A percentile compares a stretch with the other conserved stretches of the same genome.
Evolutionary conservation across 2,329 filamentous ascomycete genomes (phyloP).

Genomic region (Cordyceps farinosa): DNA sequence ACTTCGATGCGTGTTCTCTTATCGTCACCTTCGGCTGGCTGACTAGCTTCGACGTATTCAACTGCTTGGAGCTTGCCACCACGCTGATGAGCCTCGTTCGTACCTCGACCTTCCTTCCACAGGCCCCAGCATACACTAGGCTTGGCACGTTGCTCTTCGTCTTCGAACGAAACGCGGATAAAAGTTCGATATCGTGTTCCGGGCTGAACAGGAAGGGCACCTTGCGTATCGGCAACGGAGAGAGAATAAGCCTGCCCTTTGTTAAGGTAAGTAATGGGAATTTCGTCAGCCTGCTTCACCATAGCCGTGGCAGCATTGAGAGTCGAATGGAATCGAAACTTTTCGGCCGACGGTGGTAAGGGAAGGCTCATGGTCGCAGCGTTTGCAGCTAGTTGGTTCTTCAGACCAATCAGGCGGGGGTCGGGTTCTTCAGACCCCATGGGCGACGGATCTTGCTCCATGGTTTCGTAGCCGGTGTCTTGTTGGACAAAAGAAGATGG

Average conservation of each 20-base stretch:
- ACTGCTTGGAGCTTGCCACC: slow-evolving; percentile 91
- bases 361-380: slow-evolving; percentile 45
- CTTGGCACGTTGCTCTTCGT: slow-evolving; percentile 84
- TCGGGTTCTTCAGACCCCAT: slow-evolving; percentile 54
- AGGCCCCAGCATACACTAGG: slow-evolving; percentile 80
- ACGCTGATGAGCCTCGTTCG: slow-evolving; percentile 89
- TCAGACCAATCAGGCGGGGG: slow-evolving; percentile 34
- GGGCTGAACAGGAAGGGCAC: slow-evolving; percentile 53
- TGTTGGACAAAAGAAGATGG: slow-evolving; percentile 79
- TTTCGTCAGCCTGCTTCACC: slow-evolving; percentile 85
- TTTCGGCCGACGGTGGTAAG: slow-evolving; percentile 57
- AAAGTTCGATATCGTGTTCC: slow-evolving; percentile 80
- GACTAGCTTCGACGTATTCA: slow-evolving; percentile 75
- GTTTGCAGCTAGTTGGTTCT: slow-evolving; percentile 59
- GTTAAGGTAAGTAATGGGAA: slow-evolving; percentile 96
- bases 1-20: slow-evolving; percentile 67
- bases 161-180: slow-evolving; percentile 94
- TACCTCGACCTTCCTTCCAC: slow-evolving; percentile 96
- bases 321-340: slow-evolving; percentile 86
- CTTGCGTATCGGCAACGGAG: slow-evolving; percentile 73
- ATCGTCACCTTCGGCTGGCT: slow-evolving; percentile 58
- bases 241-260: slow-evolving; percentile 94
- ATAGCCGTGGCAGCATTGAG: slow-evolving; percentile 94
- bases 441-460: slow-evolving; percentile 71
- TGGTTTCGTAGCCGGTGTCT: slow-evolving; percentile 73